Evolutionary conservation across 2,329 filamentous ascomycete genomes (phyloP).

Genomic region (Exophiala oligosperma): DNA sequence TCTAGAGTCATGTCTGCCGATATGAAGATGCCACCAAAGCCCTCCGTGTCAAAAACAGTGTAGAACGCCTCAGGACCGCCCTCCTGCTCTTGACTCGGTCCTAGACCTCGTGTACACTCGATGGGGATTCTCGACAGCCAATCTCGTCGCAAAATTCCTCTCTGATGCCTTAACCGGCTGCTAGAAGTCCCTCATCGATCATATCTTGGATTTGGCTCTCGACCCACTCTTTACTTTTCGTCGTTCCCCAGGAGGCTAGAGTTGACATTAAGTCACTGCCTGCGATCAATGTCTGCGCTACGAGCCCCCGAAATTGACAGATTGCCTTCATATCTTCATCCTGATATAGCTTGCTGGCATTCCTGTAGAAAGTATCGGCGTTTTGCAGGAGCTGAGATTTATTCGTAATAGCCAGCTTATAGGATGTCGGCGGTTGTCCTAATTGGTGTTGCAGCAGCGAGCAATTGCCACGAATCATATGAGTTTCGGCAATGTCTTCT

Average conservation of each 20-base stretch:
- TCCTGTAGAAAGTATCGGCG: conserved; percentile 59
- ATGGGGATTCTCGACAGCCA: no score
- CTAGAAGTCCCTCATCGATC: conserved; percentile 27
- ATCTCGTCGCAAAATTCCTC: no score
- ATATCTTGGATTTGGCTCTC: conserved; percentile 25
- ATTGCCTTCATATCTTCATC: conserved; percentile 26
- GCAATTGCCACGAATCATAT: conserved; percentile 55
- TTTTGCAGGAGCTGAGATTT: conserved; percentile 53
- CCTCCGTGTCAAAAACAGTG: no score
- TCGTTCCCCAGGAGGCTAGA: neutral
- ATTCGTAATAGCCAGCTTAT: conserved; percentile 46
- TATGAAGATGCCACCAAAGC: no score
- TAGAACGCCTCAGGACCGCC: no score
- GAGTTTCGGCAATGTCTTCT: conserved; percentile 53
- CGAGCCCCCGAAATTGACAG: conserved; percentile 13
- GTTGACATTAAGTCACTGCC: neutral
- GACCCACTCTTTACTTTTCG: conserved; percentile 20
- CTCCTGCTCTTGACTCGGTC: no score
- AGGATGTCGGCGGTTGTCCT: conserved; percentile 45
- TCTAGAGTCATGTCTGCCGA: no score
- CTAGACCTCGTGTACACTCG: no score
- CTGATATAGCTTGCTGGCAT: conserved; percentile 42
- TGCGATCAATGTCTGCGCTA: conserved; percentile 14
- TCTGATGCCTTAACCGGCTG: no score
- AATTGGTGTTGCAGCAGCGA: conserved; percentile 57